Conservation (phyloP, 225 moss, liverwort and hornwort species). For the Neckera pumila region DNA sequence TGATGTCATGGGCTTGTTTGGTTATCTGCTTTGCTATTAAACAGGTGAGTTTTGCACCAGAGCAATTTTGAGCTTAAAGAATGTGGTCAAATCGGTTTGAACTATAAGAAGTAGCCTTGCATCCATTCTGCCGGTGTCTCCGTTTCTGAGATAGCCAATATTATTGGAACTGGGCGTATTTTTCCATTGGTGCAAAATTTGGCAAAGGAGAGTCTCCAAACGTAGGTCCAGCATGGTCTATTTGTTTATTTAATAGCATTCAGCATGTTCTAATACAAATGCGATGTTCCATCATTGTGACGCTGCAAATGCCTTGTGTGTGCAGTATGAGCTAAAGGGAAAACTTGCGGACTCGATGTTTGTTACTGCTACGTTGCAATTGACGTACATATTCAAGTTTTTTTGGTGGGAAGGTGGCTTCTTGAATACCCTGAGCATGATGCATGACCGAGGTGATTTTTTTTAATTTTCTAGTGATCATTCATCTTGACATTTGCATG, state of each 20-base stretch:
- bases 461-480: neutral
- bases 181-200: neutral
- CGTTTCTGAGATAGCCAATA: neutral
- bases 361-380: constrained; percentile 54
- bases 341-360: constrained; percentile 64
- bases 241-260: neutral
- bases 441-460: constrained; percentile 68
- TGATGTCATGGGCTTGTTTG: constrained; percentile 87
- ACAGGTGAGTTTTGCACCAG: constrained; percentile 28
- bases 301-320: neutral
- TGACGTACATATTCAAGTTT: constrained; percentile 76
- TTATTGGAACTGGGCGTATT: neutral
- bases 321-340: constrained; percentile 61
- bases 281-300: neutral
- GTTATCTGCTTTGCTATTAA: constrained; percentile 60
- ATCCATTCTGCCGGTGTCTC: neutral
- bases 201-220: neutral
- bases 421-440: constrained; percentile 66
- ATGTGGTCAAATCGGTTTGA: neutral
- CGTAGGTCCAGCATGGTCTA: neutral
- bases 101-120: neutral
- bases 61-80: neutral
- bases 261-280: neutral
- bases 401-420: constrained; percentile 91
- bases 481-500: neutral